These are phyloP conservation scores for Magnusiomyces suaveolens DNA, from an alignment of 1,139 yeast species.

Conservation along the genomic window DNA sequence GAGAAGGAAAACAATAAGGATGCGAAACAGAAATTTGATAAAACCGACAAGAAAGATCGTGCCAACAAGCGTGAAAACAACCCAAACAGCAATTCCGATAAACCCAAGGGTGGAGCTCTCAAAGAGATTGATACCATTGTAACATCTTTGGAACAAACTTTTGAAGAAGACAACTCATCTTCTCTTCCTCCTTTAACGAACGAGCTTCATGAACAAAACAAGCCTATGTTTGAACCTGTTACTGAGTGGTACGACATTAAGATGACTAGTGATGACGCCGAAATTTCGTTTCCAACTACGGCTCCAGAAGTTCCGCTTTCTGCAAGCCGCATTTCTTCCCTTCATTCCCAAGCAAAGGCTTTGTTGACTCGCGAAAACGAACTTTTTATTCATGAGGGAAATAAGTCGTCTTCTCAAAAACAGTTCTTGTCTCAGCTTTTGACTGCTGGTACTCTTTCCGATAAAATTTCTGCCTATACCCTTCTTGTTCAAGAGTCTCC, in stretches of 20 bases:
- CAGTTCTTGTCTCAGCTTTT: conserved; percentile 84
- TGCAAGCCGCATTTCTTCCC: conserved; percentile 43
- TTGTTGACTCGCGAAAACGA: conserved; percentile 64
- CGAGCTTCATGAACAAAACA: conserved; percentile 29
- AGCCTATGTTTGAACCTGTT: conserved; percentile 52
- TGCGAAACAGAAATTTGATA: not conserved
- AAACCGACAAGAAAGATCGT: not conserved
- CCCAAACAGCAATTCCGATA: not conserved
- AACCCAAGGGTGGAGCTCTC: conserved; percentile 34
- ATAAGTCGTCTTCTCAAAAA: conserved; percentile 72
- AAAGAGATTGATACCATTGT: conserved; percentile 57
- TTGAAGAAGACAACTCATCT: conserved; percentile 4
- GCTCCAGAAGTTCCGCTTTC: conserved; percentile 36
- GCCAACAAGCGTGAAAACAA: not conserved
- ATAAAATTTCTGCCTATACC: conserved; percentile 91
- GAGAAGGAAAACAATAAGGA: conserved; percentile 1
- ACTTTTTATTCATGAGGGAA: conserved; percentile 63
- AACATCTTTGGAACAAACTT: conserved; percentile 1
- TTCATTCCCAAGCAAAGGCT: conserved; percentile 57
- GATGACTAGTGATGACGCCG: conserved; percentile 30
- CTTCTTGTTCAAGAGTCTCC: conserved; percentile 93
- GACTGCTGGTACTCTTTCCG: conserved; percentile 87
- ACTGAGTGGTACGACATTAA: conserved; percentile 66
- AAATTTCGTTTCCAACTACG: conserved; percentile 18
- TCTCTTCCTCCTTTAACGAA: not conserved